Base-by-base conservation (phyloP, 2,329 filamentous ascomycete genomes). In the Corinectria fuckeliana region DNA sequence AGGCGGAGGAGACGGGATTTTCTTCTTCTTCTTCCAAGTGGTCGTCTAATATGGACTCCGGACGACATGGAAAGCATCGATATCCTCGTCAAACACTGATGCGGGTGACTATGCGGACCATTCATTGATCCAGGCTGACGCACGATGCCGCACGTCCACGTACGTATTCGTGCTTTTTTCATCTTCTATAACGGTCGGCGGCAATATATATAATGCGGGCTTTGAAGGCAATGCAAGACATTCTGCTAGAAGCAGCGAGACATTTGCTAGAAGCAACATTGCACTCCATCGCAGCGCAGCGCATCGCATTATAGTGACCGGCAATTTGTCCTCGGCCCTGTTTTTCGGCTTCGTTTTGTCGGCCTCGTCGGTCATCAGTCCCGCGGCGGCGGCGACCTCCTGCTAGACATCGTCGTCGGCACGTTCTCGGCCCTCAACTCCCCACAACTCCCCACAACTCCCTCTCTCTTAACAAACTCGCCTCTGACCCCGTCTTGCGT, bases 111-210 rank as follows among this genome's bases (percentile, higher is more conserved):
- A n/a, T 8, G n/a, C 23, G n/a, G 42, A 48, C 51, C 51, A 55
- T 51, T n/a, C 13, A 30, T 50, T 45, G n/a, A 36, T 44, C 36
- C 44, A 14, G 42, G 45, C 42, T 23, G 50, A 54, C 39, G 48
- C 56, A 34, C 32, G n/a, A 51, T 39, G 30, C 21, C 48, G 41
- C 54, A 32, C 28, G 56, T 38, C 56, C 25, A 59, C 56, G 56
- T 59, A 59, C 56, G 56, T 59, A 59, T 59, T 59, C 50, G 50
- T 59, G 39, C 44, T 45, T 50, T 45, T 32, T 45, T 16, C 11
- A 11, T 23, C 42, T 25, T 18, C 25, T 9, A 28, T 11, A 5
- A 45, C 42, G 16, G n/a, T 9, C 38, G n/a, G 47, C 41, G 32
- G 50, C 45, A 54, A 50, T 41, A 41, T 23, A 21, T 34, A 34